Base-by-base conservation (phyloP, 208 protist species). In the Leishmania major region DNA sequence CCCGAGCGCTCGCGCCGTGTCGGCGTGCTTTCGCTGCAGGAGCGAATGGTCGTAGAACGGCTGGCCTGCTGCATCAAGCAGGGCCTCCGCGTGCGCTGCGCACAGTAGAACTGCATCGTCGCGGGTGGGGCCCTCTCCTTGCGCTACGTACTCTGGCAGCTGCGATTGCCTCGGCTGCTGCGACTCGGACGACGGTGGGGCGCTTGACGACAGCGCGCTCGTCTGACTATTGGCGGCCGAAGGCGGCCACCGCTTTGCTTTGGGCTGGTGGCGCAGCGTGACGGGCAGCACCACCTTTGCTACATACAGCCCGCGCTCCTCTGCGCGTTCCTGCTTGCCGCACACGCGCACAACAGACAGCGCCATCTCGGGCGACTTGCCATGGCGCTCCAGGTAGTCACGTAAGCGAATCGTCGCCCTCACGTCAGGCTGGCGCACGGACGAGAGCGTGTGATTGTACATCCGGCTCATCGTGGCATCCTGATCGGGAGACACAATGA, bases 351-450 rank as follows among this genome's bases (percentile, higher is more conserved):
- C 57, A 13, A 80, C 69, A 37, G 47, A 79, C 6, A 73, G 79
- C 51, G 67, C 47, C 47, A 71, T 81, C 15, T 94, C 89, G 7
- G 91, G 69, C 17, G 83, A 67, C 80, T 94, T 96, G 59, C 95
- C 95, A 81, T 98, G 89, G 1, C 95, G 92, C 84, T 98, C 93
- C n/a, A 98, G 78, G 82, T 96, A 98, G 86, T 98, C 95, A 4
- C 85, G 83, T 22, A 97, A 81, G 3, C 95, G 90, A 37, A 85
- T 67, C 28, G 87, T 62, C 10, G 87, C 89, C 69, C 87, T 84
- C 15, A 49, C 71, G 72, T 98, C 95, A 1, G 92, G 90, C 43
- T 83, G 79, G 15, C 95, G 89, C 55, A 96, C 92, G 19, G 87
- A 87, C n/a, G 89, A 64, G 31, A 98, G 87, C 25, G 95, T 96